Evolutionary conservation across 139 green algal species (phyloP).

Genomic region (Volvox reticuliferus): DNA sequence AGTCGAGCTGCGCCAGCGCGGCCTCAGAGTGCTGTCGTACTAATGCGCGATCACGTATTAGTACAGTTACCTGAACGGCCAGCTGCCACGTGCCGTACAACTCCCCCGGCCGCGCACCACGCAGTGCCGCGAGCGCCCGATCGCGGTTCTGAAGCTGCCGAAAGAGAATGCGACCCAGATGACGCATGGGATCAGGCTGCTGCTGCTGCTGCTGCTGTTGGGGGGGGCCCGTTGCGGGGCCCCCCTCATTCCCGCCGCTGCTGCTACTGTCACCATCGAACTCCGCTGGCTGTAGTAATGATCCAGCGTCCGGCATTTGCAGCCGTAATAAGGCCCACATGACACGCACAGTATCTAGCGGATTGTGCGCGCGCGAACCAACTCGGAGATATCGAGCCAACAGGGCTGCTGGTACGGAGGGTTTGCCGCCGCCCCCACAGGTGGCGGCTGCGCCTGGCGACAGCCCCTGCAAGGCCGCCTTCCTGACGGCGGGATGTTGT

Average conservation of each 20-base stretch:
- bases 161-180: neutral
- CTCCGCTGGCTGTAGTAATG: neutral
- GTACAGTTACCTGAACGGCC: neutral
- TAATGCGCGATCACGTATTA: constrained; percentile 1
- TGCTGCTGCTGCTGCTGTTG: neutral
- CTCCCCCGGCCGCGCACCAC: neutral
- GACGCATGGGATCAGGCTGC: neutral
- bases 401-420: neutral
- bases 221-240: no score
- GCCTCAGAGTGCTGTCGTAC: neutral
- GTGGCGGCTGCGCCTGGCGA: neutral
- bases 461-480: neutral
- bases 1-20: constrained; percentile 14
- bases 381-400: constrained; percentile 30
- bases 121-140: neutral
- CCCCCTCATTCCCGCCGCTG: neutral
- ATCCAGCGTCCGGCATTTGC: constrained; percentile 15
- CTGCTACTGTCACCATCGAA: neutral
- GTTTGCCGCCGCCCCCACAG: neutral
- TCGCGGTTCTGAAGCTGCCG: constrained; percentile 32
- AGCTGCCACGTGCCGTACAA: constrained; percentile 38
- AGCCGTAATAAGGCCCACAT: constrained; percentile 40
- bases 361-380: neutral
- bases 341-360: constrained; percentile 24
- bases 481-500: neutral